A percentile compares a stretch with the other conserved stretches of the same genome.
Evolutionary conservation across 805 yeast genomes (phyloP).

Genomic region (Ogataea haglerorum): DNA sequence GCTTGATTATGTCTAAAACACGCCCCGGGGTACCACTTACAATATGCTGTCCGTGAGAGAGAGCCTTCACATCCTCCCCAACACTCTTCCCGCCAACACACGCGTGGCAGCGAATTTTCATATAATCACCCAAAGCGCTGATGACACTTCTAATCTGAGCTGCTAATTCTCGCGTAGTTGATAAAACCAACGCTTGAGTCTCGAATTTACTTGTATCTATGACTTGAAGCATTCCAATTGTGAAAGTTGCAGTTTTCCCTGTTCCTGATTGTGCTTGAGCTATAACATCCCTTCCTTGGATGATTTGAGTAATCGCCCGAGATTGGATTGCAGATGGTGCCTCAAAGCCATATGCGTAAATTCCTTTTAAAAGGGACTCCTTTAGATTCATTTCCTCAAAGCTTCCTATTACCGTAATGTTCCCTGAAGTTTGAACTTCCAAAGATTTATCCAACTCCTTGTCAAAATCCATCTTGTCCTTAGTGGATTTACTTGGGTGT

Average conservation of each 20-base stretch:
- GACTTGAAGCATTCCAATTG: slow-evolving; percentile 58
- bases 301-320: slow-evolving; percentile 75
- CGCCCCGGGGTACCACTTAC: slow-evolving; percentile 99
- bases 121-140: slow-evolving; percentile 81
- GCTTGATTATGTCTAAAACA: slow-evolving; percentile 91
- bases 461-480: slow-evolving; percentile 51
- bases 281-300: slow-evolving; percentile 66
- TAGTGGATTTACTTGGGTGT: no score
- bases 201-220: slow-evolving; percentile 69
- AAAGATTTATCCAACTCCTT: slow-evolving; percentile 56
- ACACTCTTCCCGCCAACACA: slow-evolving; percentile 96
- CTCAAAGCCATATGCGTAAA: slow-evolving; percentile 79
- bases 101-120: slow-evolving; percentile 90
- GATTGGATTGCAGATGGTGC: slow-evolving; percentile 80
- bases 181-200: slow-evolving; percentile 89
- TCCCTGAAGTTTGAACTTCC: slow-evolving; percentile 60
- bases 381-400: slow-evolving; percentile 76
- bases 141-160: slow-evolving; percentile 94
- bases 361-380: slow-evolving; percentile 58
- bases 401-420: slow-evolving; percentile 46
- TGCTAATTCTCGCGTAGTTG: slow-evolving; percentile 98
- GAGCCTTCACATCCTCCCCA: slow-evolving; percentile 81
- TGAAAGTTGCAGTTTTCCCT: slow-evolving; percentile 86
- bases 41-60: slow-evolving; percentile 83
- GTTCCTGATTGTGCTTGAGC: slow-evolving; percentile 92